Conservation (phyloP, 495 filamentous ascomycete genomes). For the Lophiotrema nucula region DNA sequence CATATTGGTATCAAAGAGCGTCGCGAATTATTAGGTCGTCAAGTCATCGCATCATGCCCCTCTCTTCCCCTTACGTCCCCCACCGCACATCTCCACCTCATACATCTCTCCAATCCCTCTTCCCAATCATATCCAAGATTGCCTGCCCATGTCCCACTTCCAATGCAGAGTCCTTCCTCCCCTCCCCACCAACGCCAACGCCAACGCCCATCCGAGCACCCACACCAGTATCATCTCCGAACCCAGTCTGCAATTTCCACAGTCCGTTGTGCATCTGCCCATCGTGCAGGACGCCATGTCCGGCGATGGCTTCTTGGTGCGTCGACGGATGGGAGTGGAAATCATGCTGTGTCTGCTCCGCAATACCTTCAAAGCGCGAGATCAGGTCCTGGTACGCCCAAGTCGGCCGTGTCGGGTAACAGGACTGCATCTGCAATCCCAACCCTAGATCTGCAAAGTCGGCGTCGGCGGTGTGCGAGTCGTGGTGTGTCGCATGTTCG, state of each 20-base stretch:
- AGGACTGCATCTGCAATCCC: not conserved
- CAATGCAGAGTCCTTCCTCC: no score
- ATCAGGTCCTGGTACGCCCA: slow-evolving; percentile 13
- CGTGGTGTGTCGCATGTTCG: not conserved
- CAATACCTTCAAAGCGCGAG: slow-evolving; percentile 15
- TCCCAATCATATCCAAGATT: no score
- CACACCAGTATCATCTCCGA: slow-evolving; percentile 16
- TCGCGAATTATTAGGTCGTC: no score
- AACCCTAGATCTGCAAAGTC: slow-evolving; percentile 3
- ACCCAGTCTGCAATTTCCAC: slow-evolving; percentile 30
- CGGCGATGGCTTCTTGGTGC: not conserved
- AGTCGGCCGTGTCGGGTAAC: slow-evolving; percentile 14
- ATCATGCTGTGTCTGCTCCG: not conserved
- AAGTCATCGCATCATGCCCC: no score
- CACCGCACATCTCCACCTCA: no score
- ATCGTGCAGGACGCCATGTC: slow-evolving; percentile 16
- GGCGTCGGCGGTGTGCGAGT: not conserved
- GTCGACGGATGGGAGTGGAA: not conserved
- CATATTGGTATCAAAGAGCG: no score
- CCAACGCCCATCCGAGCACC: no score
- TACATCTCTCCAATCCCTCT: no score
- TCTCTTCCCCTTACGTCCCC: no score
- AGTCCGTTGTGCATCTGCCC: not conserved
- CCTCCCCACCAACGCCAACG: no score
- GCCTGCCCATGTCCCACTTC: no score